Evolutionary conservation across 1,284 basidiomycete genomes (phyloP).

Genomic region (Cryptococcus sp.): DNA sequence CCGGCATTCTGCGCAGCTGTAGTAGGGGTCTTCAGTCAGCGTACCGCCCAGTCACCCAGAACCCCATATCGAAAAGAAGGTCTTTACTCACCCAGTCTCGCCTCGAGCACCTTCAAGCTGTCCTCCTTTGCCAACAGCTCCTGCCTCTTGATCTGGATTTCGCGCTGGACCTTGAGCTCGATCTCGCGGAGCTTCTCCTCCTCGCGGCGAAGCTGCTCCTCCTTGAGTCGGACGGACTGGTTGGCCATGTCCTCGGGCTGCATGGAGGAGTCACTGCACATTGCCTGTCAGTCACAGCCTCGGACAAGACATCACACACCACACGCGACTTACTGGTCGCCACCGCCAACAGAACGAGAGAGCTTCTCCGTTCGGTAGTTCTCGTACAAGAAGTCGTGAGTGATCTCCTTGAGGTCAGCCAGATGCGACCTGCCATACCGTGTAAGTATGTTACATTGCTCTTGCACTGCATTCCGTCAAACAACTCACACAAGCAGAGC

Average conservation of each 20-base stretch:
- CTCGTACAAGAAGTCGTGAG: conserved; percentile 83
- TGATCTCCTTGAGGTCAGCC: conserved; percentile 86
- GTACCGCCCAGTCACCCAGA: not conserved
- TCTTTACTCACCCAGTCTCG: conserved; percentile 42
- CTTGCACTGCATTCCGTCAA: too few species aligned
- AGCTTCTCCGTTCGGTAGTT: conserved; percentile 99
- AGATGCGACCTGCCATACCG: conserved; percentile 71
- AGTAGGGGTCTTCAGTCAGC: too few species aligned
- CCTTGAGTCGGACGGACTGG: conserved; percentile 94
- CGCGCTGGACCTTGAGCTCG: conserved; percentile 95
- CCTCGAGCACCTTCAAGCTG: conserved; percentile 51
- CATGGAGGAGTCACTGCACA: conserved; percentile 74
- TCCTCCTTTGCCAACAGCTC: conserved; percentile 93
- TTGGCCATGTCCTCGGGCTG: conserved; percentile 90
- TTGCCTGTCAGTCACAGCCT: not conserved
- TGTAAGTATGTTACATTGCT: not conserved
- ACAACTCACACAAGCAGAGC: conserved; percentile 75
- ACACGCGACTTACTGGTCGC: conserved; percentile 61
- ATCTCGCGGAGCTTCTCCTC: conserved; percentile 99
- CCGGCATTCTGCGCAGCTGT: too few species aligned
- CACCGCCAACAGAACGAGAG: conserved; percentile 84
- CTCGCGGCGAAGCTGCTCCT: conserved; percentile 95
- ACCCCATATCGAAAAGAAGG: not conserved
- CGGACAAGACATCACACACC: not conserved
- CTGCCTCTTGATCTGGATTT: conserved; percentile 98